These are phyloP conservation scores for Solanum rostratum DNA, from an alignment of 257 asterid species.

Conservation along the genomic window DNA sequence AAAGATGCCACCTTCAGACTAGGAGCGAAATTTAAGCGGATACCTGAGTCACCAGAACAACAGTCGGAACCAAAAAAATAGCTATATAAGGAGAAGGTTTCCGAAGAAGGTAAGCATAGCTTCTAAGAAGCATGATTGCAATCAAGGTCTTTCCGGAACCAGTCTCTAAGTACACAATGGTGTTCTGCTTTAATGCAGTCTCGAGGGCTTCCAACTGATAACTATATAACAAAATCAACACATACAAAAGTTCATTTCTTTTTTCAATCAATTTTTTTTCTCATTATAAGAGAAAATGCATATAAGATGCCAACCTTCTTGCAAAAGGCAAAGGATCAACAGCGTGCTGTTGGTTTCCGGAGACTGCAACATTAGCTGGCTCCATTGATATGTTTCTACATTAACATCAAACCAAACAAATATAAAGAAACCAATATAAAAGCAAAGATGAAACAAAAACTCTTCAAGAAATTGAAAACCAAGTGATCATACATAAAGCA, in stretches of 20 bases:
- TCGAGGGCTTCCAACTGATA: conserved; percentile 77
- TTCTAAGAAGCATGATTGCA: conserved; percentile 66
- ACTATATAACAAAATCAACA: conserved; percentile 17
- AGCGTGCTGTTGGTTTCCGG: conserved; percentile 10
- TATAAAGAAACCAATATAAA: background rate
- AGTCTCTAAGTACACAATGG: conserved; percentile 63
- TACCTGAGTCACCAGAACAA: conserved; percentile 60
- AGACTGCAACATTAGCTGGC: conserved; percentile 17
- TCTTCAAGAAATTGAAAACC: background rate
- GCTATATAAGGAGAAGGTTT: conserved; percentile 58
- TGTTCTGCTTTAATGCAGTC: conserved; percentile 45
- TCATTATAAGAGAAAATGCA: background rate
- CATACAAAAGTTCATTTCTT: background rate
- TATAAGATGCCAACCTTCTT: conserved; percentile 23
- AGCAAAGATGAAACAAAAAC: background rate
- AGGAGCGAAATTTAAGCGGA: background rate
- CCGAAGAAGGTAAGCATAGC: conserved; percentile 37
- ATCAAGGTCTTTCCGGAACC: conserved; percentile 76
- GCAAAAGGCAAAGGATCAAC: conserved; percentile 31
- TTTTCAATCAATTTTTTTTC: background rate
- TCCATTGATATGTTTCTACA: conserved; percentile 5
- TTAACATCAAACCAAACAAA: background rate
- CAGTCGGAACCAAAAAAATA: conserved; percentile 81
- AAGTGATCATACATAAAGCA: too few relatives aligned
- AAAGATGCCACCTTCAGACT: too few relatives aligned